Percentiles rank a stretch among this genome's conserved stretches.
These are phyloP conservation scores for Insectozyma bohioensis DNA, from an alignment of 1,139 yeast species.

Conservation along the genomic window DNA sequence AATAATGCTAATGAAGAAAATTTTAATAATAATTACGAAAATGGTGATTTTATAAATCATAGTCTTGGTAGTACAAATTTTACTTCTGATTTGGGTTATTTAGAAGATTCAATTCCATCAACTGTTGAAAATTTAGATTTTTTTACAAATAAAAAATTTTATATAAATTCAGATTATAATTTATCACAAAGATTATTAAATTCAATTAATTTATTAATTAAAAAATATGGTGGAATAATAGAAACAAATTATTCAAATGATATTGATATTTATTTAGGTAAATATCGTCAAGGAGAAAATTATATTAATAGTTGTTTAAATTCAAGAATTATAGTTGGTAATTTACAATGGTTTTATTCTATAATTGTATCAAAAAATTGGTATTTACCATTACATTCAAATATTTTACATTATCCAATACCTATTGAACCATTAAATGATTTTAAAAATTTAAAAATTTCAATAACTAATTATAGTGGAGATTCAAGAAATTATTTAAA, in stretches of 20 bases:
- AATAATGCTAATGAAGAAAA: conserved; percentile 13
- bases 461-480: conserved; percentile 82
- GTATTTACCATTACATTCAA: conserved; percentile 53
- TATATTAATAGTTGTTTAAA: conserved; percentile 28
- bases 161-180: conserved; percentile 32
- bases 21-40: conserved; percentile 3
- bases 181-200: conserved; percentile 29
- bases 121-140: conserved; percentile 12
- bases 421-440: conserved; percentile 53
- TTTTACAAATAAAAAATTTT: conserved; percentile 28
- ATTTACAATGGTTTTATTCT: conserved; percentile 71
- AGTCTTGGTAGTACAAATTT: conserved; percentile 2
- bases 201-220: conserved; percentile 29
- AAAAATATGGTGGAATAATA: conserved; percentile 33
- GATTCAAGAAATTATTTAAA: conserved; percentile 76
- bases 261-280: conserved; percentile 66
- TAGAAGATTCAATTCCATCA: conserved; percentile 13
- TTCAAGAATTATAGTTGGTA: conserved; percentile 52
- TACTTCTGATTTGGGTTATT: conserved; percentile 5
- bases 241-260: conserved; percentile 17
- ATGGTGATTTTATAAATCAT: conserved; percentile 6
- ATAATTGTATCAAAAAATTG: conserved; percentile 58
- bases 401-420: conserved; percentile 71
- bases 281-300: conserved; percentile 57
- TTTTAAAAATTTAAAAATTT: conserved; percentile 53